Base-by-base conservation (phyloP, 2,329 filamentous ascomycete species). In the Fusarium sp. region DNA sequence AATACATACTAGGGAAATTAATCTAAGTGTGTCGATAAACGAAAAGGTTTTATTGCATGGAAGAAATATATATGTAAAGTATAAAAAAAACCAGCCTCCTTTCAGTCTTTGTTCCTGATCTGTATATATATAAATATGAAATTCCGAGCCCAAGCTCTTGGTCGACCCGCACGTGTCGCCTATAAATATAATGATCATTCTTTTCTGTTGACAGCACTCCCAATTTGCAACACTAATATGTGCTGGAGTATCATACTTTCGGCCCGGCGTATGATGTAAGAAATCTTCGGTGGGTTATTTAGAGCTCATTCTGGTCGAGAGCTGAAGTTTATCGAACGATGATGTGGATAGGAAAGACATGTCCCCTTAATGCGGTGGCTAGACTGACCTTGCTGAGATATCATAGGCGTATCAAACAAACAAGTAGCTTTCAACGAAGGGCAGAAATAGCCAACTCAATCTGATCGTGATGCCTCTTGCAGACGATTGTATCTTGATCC, bases 381-480 rank as follows among this genome's bases (percentile, higher is more conserved):
- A 13, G 18, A 11, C 18, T n/a, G n/a, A 7, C 7, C 10, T 17
- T 9, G 18, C 18, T 53, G 25, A 29, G 18, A 39, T 39, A 41
- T 39, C 13, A 27, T 27, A 10, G 22, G 13, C 14, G 17, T n/a
- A 25, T 53, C 22, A 53, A 27, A n/a, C 9, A 39, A 17, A 17
- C 42, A 7, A 27, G n/a, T 12, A 27, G 7, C 25, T 27, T 7
- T 27, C 18, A 17, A 13, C 22, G 25, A 41, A n/a, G 35, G 14
- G n/a, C 6, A 25, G 15, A 25, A 38, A 33, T 22, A 38, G 35
- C n/a, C 8, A 33, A 15, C 6, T 41, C 33, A 36, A 39, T 27
- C 25, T 39, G 12, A 11, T 12, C 7, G 10, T 45, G 46, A 38
- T 72, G 69, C 12, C 17, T 50, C 4, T 25, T 33, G 33, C 71